Base-by-base conservation (phyloP, 371 early-diverging fungal genomes). In the Conidiobolus incongruus region DNA sequence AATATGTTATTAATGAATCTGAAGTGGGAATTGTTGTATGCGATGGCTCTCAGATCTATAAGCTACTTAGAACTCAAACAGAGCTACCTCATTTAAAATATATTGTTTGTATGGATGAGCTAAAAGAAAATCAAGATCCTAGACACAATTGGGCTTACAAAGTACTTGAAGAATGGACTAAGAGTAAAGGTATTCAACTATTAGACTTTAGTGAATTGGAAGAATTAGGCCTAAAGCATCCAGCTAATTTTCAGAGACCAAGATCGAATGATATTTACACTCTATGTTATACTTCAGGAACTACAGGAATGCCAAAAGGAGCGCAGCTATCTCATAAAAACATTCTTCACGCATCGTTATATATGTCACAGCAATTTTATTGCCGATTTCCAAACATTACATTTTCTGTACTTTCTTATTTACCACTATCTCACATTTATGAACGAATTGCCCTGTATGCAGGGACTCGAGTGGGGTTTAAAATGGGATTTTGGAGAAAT, bases 231-330 rank as follows among this genome's bases (percentile, higher is more conserved):
- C 52, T 37, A 19, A 58, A 58, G 40, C 50, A 42, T 32, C 52
- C 46, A 34, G 24, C n/a, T 47, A 52, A 51, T 3, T 62, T 60
- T 33, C 54, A 51, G 0, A 53, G 54, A 1, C 56, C 72, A 4
- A 50, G 45, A 13, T 56, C 69, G 21, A 65, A 68, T 1, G 77
- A 77, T 43, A 23, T 83, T 16, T 81, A 80, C 47, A 82, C 87
- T 21, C 85, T 97, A 43, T 92, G 90, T 64, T 97, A 93, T 56
- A 99, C 99, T 4, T 78, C 81, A 46, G 96, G 98, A 38, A 69
- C 82, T 30, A 74, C 81, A 1, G 90, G 86, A 1, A 52, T 51
- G 13, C 93, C 93, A 45, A 62, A 71, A 58, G 70, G 70, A 30
- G 70, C 60, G 68, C 13, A 61, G 65, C 2, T 67, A 72, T 31